Evolutionary conservation across 1,139 yeast species (phyloP), one percentile per base, ranked within the genome.

Genomic region (Protomyces pachydermus): DNA sequence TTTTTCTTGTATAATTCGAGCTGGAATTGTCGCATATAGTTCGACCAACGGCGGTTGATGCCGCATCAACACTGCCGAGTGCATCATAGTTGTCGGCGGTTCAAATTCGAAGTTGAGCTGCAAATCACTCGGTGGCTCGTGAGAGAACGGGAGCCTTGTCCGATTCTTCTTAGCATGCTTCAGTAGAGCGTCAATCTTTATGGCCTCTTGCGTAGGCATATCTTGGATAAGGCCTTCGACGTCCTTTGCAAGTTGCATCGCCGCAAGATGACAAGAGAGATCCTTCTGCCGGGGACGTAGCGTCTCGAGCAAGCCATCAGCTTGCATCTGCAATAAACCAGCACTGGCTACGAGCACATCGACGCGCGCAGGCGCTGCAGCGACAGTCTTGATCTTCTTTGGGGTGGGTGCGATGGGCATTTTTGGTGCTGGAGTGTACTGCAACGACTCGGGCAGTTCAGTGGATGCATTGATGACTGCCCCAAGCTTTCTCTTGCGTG

Each of bases 1-100:
- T 76, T 95, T 93, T 61, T 87, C 85, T 72, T 87, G 93, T 72
- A 93, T 86, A 60, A 88, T 73, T 34, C 45, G 42, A 12, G 23
- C 23, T 3, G 66, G 64, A 10, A 64, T 38, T 18, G 53, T 60
- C 2, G 53, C 54, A 16, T 32, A 35, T 8, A 63, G 25, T 18
- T 45, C 63, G 16, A 37, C 42, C 37, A 25, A 42, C 3, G 39
- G 10, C 3, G 20, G 5, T 12, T 25, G 42, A 14, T 55, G 25
- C 20, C 45, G 52, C 4, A 50, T 14, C 16, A 12, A 34, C 14
- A 39, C 25, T 3, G 18, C 14, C 16, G 42, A n/a, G 4, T 50
- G 39, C n/a, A 10, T 10, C n/a, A 8, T 32, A n/a, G 12, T 37
- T 10, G 12, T 25, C 25, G 53, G 53, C n/a, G 28, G 12, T 9